Base-by-base conservation (phyloP, 495 filamentous ascomycete species). In the Hypoxylon rickii region DNA sequence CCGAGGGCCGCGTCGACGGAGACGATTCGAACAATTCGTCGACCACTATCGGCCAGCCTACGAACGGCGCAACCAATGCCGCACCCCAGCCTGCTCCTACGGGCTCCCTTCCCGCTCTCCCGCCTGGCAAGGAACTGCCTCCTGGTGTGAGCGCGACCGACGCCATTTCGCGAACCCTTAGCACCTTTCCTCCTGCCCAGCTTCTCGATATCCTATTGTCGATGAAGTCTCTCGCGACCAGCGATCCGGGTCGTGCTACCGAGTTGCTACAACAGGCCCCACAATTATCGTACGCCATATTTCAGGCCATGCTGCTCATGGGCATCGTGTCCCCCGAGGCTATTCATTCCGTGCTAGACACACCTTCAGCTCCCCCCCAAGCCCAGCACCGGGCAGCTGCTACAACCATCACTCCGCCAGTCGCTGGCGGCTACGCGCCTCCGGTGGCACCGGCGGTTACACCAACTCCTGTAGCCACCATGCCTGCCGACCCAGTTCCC, bases 241-340 rank as follows among this genome's bases (percentile, higher is more conserved):
- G 78, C 11, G 92, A 97, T 61, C 92, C 94, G 1, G 76, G 79
- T 3, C 88, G 91, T 65, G 92, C 92, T 0, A 90, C 88, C 7
- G 91, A 96, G 66, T 83, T 99, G 36, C 81, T 99, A 17, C 78
- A 84, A 50, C 86, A 92, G 73, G 92, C 94, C 0, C 94, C 94
- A 0, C 94, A 99, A 73, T 86, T 99, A 17, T 84, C 89, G 34
- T 97, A 96, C 63, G 95, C 94, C 18, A 89, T 97, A 60, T 97
- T 99, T 77, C 95, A 97, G 70, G 88, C 92, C 4, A 78, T 99
- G 3, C 83, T 99, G 0, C 80, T 97, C 12, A 92, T 97, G 86
- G 89, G 89, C 36, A 83, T 99, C 6, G 94, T 99, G 46, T 90
- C 94, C 3, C 69, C 72, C 37, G 70, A 79, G 32, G 75, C 76